A percentile compares a stretch with the other conserved stretches of the same genome.
Evolutionary conservation across 1,284 basidiomycete species (phyloP).

Genomic region (Fomes fomentarius): DNA sequence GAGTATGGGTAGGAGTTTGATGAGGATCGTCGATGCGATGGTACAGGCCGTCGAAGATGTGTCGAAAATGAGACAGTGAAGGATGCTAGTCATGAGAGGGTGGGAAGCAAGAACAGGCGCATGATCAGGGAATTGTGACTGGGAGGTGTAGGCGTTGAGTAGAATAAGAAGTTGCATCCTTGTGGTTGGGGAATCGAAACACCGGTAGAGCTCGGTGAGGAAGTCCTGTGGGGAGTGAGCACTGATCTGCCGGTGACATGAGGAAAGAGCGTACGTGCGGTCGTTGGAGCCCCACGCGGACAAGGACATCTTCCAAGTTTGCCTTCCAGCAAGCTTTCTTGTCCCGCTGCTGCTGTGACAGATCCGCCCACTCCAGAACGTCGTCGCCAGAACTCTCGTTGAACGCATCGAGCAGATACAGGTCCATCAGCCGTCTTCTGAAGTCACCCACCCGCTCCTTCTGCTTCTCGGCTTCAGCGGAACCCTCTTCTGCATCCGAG

Average conservation of each 20-base stretch:
- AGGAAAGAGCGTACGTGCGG: conserved; percentile 56
- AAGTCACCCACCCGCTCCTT: conserved; percentile 61
- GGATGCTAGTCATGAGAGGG: conserved; percentile 60
- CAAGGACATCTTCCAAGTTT: conserved; percentile 74
- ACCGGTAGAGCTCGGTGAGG: conserved; percentile 61
- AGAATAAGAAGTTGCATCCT: conserved; percentile 72
- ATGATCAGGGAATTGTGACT: conserved; percentile 47
- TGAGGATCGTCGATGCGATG: conserved; percentile 61
- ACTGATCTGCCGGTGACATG: conserved; percentile 1
- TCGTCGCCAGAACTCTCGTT: conserved; percentile 75
- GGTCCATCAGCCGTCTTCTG: conserved; percentile 65
- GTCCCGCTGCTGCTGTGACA: conserved; percentile 62
- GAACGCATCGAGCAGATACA: conserved; percentile 74
- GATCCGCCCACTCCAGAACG: conserved; percentile 69
- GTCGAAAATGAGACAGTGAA: conserved; percentile 69
- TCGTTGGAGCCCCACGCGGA: conserved; percentile 60
- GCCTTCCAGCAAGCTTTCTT: conserved; percentile 68
- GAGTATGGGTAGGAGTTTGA: conserved; percentile 73
- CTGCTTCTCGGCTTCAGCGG: conserved; percentile 29
- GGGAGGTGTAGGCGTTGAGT: conserved; percentile 62
- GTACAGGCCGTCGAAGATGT: conserved; percentile 71
- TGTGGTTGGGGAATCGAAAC: conserved; percentile 58
- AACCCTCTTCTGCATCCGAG: conserved; percentile 13
- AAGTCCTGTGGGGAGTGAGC: conserved; percentile 50
- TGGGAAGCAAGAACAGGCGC: conserved; percentile 59